Evolutionary conservation across 2,329 filamentous ascomycete species (phyloP), one percentile per base, ranked within the genome.

Genomic region (Chaetothyriales sp.): DNA sequence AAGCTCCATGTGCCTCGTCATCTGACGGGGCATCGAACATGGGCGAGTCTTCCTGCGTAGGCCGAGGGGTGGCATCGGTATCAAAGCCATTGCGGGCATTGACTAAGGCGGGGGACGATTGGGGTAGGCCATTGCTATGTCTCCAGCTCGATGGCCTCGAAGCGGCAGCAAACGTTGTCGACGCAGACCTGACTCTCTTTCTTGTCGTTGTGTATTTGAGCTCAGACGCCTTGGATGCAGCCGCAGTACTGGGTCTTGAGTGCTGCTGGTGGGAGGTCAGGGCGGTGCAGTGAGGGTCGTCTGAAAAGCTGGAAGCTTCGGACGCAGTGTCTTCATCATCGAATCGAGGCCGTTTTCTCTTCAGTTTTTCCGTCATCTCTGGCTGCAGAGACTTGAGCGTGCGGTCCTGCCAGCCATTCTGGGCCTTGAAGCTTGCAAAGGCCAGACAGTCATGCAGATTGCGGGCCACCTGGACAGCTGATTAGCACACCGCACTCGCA

Each of bases 381-480:
- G 87, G 86, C 69, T 94, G 87, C 69, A 95, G 86, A 55, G 76
- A 81, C 65, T 88, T 86, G 63, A 93, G 79, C 56, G 84, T 86
- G 65, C 94, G 77, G 67, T 92, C 86, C 69, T 95, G 84, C 82
- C 88, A 93, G 65, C 89, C 89, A 71, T 94, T 84, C 70, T 93
- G 88, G 59, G 92, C 88, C 72, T 96, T 96, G 77, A 95, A 92
- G 68, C 93, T 92, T 65, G 92, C 92, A 57, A 96, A 80, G 53
- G 92, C 90, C 53, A 98, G 80, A 57, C 90, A 86, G 72, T 94
- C 88, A 71, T 96, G 88, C 50, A 98, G 75, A 63, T 84, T 85
- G 65, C 90, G 78, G 61, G 89, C 92, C 73, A 98, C 94, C 92
- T 96, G 65, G 28, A n/a, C 42, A 26, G 49, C 44, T 47, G 42